Evolutionary conservation across 306 rosid species (phyloP), one percentile per base, ranked within the genome.

Genomic region (Crotalaria pallida): DNA sequence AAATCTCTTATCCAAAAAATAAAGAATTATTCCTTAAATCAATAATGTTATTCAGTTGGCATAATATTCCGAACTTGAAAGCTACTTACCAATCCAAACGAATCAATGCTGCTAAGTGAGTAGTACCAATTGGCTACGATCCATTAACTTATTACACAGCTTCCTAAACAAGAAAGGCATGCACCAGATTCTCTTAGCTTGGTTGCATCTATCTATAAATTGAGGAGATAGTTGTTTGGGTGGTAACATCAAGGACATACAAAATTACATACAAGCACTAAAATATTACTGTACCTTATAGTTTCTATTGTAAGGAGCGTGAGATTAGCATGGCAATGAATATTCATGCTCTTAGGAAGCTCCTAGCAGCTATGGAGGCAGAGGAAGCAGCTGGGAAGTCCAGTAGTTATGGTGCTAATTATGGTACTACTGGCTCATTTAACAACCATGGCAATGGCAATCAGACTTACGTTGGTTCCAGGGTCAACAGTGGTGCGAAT

Each of bases 341-440:
- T 5, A 5, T 0, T 23, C 33, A 13, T 12, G 44, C 44, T 38
- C 1, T 51, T 15, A 67, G 51, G 7, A 36, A 7, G 8, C 62
- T 67, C 38, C 49, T 67, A 2, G 38, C 62, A 0, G 51, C 31
- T 22, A 1, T 67, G 0, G 73, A 67, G 15, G 62, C 73, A 0
- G 73, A 33, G 50, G 50, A 67, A 51, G 52, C 43, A 23, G 69
- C n/a, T n/a, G n/a, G n/a, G n/a, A n/a, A n/a, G n/a, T n/a, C n/a
- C n/a, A n/a, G n/a, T n/a, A n/a, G n/a, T n/a, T n/a, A n/a, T n/a
- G n/a, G n/a, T n/a, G n/a, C 59, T 12, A 8, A n/a, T 2, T 2
- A 21, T 51, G 29, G 29, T 21, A 21, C 58, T 19, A 2, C 3
- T 11, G 10, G 6, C 53, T 48, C 53, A 16, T 15, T 48, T 16